These are phyloP conservation scores for Erythrobasidium yunnanense DNA, from an alignment of 768 basidiomycete genomes.

Conservation along the genomic window DNA sequence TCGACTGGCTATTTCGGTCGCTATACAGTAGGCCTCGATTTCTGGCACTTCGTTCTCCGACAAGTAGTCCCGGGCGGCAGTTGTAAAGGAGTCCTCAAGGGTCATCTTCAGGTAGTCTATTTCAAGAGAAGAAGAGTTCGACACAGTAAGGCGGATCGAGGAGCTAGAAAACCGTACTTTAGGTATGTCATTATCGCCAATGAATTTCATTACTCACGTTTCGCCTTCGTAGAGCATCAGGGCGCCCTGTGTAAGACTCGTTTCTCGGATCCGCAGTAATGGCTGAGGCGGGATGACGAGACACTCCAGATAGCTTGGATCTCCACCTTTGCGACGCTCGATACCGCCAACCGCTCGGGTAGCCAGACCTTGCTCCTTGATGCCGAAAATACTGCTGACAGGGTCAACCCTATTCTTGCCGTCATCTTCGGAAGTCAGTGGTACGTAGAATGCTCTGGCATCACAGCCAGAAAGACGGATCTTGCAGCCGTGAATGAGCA, in stretches of 20 bases:
- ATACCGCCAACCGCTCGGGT: background rate
- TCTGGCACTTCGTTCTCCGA: conserved; percentile 57
- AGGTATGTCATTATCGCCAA: conserved; percentile 21
- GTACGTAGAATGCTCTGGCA: conserved; percentile 61
- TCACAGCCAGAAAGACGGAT: conserved; percentile 65
- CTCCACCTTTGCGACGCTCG: background rate
- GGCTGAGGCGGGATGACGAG: conserved; percentile 79
- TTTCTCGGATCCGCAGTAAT: conserved; percentile 68
- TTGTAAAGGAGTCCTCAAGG: conserved; percentile 82
- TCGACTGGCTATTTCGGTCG: conserved; percentile 62
- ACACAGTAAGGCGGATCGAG: conserved; percentile 69
- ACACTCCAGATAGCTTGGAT: conserved; percentile 52
- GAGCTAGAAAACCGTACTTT: conserved; percentile 49
- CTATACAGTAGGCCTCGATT: conserved; percentile 81
- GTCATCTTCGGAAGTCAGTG: too few relatives aligned
- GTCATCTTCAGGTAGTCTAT: conserved; percentile 74
- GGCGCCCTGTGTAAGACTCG: conserved; percentile 83
- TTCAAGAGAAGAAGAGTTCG: conserved; percentile 72
- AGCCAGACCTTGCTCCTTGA: too few relatives aligned
- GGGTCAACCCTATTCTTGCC: too few relatives aligned
- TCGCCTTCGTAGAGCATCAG: conserved; percentile 94
- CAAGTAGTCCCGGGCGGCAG: conserved; percentile 61
- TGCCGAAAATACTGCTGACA: too few relatives aligned
- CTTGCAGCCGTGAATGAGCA: conserved; percentile 65
- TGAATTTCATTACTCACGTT: conserved; percentile 48